Percentiles rank a stretch among this genome's conserved stretches.
Evolutionary conservation across 2,329 filamentous ascomycete genomes (phyloP).

Genomic region (Colletotrichum phormii): DNA sequence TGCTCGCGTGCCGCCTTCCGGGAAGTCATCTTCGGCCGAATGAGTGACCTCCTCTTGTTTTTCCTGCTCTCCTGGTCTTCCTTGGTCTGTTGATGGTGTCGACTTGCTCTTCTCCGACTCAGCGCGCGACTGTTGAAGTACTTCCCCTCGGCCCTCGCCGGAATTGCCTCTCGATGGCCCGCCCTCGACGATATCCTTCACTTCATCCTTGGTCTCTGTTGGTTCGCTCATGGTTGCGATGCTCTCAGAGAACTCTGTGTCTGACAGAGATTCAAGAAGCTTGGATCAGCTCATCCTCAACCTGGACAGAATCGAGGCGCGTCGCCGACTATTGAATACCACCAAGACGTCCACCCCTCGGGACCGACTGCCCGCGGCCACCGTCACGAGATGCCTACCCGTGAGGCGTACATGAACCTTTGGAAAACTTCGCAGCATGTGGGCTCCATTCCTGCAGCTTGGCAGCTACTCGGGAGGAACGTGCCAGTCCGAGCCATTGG

Average conservation of each 20-base stretch:
- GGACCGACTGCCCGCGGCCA: neutral
- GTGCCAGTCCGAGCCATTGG: slow-evolving; percentile 29
- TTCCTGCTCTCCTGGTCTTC: neutral
- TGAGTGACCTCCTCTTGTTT: slow-evolving; percentile 15
- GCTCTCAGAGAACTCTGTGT: too few species aligned
- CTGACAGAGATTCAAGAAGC: neutral
- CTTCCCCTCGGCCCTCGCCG: neutral
- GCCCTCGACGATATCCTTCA: neutral
- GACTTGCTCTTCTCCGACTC: neutral
- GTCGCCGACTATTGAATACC: neutral
- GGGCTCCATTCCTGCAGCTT: neutral
- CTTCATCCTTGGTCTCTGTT: neutral
- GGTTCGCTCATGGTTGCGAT: neutral
- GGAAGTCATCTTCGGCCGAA: slow-evolving; percentile 29
- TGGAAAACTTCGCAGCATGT: neutral
- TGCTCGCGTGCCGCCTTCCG: slow-evolving; percentile 50
- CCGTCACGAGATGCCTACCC: neutral
- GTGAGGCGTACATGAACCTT: neutral
- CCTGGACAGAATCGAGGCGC: neutral
- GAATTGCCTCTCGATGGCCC: neutral
- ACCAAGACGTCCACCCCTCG: neutral
- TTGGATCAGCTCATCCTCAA: too few species aligned
- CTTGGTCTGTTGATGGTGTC: neutral
- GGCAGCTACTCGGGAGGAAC: neutral
- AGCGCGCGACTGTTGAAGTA: neutral